phyloP scores from a whole-genome alignment of 306 rosid species.

The Dalbergia cochinchinensis region DNA sequence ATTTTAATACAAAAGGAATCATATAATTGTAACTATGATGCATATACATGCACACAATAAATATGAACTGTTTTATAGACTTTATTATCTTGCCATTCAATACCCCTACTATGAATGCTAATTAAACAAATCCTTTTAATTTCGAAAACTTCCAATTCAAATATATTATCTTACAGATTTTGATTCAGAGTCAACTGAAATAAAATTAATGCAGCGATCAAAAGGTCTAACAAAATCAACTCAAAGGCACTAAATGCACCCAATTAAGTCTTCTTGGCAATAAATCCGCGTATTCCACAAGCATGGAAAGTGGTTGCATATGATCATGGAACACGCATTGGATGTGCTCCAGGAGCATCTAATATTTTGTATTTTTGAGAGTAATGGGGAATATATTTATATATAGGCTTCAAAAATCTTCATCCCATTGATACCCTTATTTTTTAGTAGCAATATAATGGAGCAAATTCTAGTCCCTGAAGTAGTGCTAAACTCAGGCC shows the following conservation, averaged over 20 bases:
- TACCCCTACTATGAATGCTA: too few relatives aligned
- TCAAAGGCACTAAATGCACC: background rate
- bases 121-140: too few relatives aligned
- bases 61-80: background rate
- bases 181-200: too few relatives aligned
- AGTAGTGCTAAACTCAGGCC: conserved; percentile 48
- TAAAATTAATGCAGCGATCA: background rate
- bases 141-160: too few relatives aligned
- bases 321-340: too few relatives aligned
- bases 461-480: conserved; percentile 36
- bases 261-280: background rate
- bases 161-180: too few relatives aligned
- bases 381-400: background rate
- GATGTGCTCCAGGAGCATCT: too few relatives aligned
- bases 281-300: too few relatives aligned
- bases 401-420: background rate
- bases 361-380: too few relatives aligned
- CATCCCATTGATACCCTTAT: background rate
- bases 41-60: background rate
- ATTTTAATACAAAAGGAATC: background rate
- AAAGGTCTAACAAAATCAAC: background rate
- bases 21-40: background rate
- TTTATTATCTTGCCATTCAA: background rate
- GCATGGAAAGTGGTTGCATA: too few relatives aligned
- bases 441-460: conserved; percentile 14